Base-by-base conservation (phyloP, 1,284 basidiomycete species). In the Meira nashicola region DNA sequence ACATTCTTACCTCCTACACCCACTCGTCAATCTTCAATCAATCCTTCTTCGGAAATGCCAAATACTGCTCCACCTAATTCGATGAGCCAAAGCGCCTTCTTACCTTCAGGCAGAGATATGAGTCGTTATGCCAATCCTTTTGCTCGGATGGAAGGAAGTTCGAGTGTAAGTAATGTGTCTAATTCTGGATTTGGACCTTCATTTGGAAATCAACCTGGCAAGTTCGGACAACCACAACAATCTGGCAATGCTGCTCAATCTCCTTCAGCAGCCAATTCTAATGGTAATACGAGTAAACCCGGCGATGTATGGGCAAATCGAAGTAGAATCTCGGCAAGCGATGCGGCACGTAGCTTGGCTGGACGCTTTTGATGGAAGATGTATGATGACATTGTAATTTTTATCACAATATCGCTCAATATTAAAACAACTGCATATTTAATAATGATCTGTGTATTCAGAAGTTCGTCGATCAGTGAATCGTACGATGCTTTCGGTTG, bases 321-420 rank as follows among this genome's bases (percentile, higher is more conserved):
- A 3, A 53, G 28, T 39, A 41, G 50, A 41, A 14, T 53, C 14
- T 53, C 50, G 15, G 50, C 50, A 17, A 53, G 50, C 28, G 50
- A 53, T 33, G 50, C 50, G 5, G 50, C 50, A n/a, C 17, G 50
- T 19, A 53, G 50, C 28, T 39, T 53, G 37, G 50, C 38, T 41
- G 50, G 50, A 17, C 50, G 50, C 2, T 53, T 53, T 41, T 53
- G 28, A 53, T n/a, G n/a, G 9, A 17, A 9, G 9, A 44, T 17
- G 43, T 8, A 33, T 8, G 28, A 33, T 33, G 28, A 4, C 28
- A 33, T 33, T 33, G 28, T 33, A 33, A 33, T 8, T 4, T 33
- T 33, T 33, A 33, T 8, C 28, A 33, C 28, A 33, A 33, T 33
- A 33, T 33, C n/a, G n/a, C n/a, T n/a, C n/a, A n/a, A n/a, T n/a